A percentile compares a stretch with the other conserved stretches of the same genome.
Evolutionary conservation across 768 basidiomycete genomes (phyloP).

Genomic region (Boletus sp.): DNA sequence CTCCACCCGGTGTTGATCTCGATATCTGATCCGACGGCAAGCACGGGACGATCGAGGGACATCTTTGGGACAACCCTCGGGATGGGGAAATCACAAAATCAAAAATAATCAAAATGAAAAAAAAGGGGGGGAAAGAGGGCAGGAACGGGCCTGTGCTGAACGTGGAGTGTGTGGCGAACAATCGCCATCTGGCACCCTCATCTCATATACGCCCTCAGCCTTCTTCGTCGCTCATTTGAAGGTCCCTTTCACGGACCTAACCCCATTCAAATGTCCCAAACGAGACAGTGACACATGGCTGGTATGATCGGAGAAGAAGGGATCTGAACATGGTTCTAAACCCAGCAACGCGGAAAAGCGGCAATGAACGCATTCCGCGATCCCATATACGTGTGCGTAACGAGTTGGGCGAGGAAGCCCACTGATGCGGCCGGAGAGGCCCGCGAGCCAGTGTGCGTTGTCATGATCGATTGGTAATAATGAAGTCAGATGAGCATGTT

Average conservation of each 20-base stretch:
- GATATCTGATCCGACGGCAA: conserved; percentile 11
- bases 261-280: conserved; percentile 17
- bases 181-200: conserved; percentile 1
- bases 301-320: conserved; percentile 17
- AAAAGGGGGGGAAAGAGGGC: background rate
- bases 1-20: background rate
- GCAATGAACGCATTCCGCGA: conserved; percentile 25
- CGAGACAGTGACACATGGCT: conserved; percentile 11
- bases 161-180: conserved; percentile 6
- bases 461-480: conserved; percentile 23
- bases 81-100: background rate
- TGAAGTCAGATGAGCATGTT: conserved; percentile 22
- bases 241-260: conserved; percentile 12
- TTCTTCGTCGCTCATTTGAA: conserved; percentile 2
- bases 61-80: background rate
- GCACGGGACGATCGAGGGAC: conserved; percentile 8
- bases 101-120: background rate
- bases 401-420: conserved; percentile 1
- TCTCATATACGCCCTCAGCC: conserved; percentile 3
- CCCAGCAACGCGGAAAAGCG: conserved; percentile 21
- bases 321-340: background rate
- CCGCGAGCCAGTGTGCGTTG: conserved; percentile 6
- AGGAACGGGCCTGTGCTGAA: background rate
- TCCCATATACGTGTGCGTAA: background rate
- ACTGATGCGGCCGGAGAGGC: conserved; percentile 13